Conservation (phyloP, 257 asterid species). For the Solanum appendiculatum region DNA sequence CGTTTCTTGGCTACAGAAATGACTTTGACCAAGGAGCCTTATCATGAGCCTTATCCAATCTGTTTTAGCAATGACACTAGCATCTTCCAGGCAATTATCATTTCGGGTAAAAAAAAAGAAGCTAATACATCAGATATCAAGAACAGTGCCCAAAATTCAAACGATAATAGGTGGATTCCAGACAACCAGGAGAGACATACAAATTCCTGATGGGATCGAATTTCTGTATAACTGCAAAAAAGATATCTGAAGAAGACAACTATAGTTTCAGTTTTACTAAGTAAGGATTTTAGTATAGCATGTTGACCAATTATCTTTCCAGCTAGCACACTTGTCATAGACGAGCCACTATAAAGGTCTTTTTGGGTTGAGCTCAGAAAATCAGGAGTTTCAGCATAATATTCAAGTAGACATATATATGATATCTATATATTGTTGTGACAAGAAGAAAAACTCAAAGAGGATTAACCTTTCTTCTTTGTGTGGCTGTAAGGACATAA, state of each 20-base stretch:
- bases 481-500: slow-evolving; percentile 98
- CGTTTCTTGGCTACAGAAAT: not conserved
- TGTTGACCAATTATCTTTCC: not conserved
- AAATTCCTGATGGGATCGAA: not conserved
- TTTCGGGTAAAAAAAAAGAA: not conserved
- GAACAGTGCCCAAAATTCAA: not conserved
- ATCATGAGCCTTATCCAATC: not conserved
- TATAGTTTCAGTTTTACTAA: not conserved
- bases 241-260: not conserved
- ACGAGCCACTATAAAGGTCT: not conserved
- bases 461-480: slow-evolving; percentile 87
- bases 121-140: not conserved
- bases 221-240: not conserved
- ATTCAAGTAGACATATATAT: not conserved
- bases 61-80: not conserved
- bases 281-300: not conserved
- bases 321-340: not conserved
- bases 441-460: not conserved
- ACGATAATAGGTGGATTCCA: not conserved
- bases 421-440: not conserved
- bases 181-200: not conserved
- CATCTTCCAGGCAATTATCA: not conserved
- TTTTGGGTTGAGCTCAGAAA: not conserved
- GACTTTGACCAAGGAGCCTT: not conserved
- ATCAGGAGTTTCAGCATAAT: not conserved